phyloP scores from a whole-genome alignment of 1,284 basidiomycete species.

The Pseudozyma pruni region DNA sequence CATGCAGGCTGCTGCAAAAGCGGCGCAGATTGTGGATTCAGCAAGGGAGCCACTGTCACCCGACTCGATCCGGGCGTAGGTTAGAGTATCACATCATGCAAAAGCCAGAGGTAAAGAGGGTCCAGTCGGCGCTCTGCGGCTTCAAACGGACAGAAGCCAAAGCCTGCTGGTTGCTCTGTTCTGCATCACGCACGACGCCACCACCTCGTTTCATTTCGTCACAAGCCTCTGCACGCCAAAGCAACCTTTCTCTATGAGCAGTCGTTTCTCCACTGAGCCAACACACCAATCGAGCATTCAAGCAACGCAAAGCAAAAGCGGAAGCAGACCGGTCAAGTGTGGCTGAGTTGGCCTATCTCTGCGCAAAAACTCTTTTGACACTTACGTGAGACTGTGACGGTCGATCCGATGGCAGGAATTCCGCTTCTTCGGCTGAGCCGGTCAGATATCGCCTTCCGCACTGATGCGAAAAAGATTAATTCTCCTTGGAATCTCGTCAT shows the following conservation, averaged over 20 bases:
- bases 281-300: no score
- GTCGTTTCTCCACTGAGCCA: no score
- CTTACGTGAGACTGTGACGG: slow-evolving; percentile 27
- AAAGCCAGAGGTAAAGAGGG: not conserved
- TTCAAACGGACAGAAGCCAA: no score
- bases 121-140: no score
- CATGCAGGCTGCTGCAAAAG: no score
- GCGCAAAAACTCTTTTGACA: not conserved
- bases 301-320: no score
- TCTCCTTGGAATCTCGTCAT: slow-evolving; percentile 23
- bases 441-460: slow-evolving; percentile 7
- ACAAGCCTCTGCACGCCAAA: not conserved
- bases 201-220: no score
- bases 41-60: not conserved
- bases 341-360: not conserved
- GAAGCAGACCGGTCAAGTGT: no score
- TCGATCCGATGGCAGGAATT: slow-evolving; percentile 33
- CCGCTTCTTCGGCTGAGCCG: slow-evolving; percentile 13
- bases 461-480: slow-evolving; percentile 20
- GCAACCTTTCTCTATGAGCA: no score
- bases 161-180: no score
- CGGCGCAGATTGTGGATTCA: no score
- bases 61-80: slow-evolving; percentile 40
- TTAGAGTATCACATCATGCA: not conserved
- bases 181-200: no score